Evolutionary conservation across 495 filamentous ascomycete species (phyloP), one percentile per base, ranked within the genome.

Genomic region (Tuber borchii): DNA sequence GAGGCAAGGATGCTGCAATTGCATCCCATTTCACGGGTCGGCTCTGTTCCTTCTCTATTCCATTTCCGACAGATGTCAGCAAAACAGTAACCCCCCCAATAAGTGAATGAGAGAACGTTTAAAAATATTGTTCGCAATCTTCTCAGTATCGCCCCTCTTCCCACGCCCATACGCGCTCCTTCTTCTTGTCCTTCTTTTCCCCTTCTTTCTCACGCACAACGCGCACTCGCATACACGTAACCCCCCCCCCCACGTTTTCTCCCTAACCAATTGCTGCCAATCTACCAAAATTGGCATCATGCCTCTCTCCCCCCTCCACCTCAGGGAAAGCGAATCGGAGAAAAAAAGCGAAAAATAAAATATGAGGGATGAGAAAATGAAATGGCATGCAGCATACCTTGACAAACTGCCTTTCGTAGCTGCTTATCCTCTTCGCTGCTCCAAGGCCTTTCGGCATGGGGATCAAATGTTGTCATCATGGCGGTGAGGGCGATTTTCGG

Each of bases 1-100:
- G 79, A 0, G 85, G 84, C 45, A 86, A 82, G 40, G 84, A 79
- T 56, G 80, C 75, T 12, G 85, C 85, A 42, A 86, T 83, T 39
- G 75, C 77, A 78, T 84, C 83, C 85, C 85, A 86, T 75, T 84
- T 86, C 73, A 86, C 83, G 26, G 84, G 70, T 20, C 85, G 78
- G 45, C 48, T 73, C 42, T 79, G 78, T 71, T 79, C 78, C 69
- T 79, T 79, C 70, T 79, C 78, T 79, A 40, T 79, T 78, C 1
- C 72, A 68, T 56, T 16, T 17, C 46, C 68, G 42, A 71, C 37
- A n/a, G 14, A 42, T 69, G 77, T 79, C 72, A 79, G 77, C 76
- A 71, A 72, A 45, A 37, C 31, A 37, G 61, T 22, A 45, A 71
- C 56, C 56, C 26, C 48, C 56, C 56, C 26, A 65, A 65, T 65